Percentiles rank a stretch among this genome's conserved stretches.
These are phyloP conservation scores for Coniosporium apollinis DNA, from an alignment of 495 filamentous ascomycete genomes.

Conservation along the genomic window DNA sequence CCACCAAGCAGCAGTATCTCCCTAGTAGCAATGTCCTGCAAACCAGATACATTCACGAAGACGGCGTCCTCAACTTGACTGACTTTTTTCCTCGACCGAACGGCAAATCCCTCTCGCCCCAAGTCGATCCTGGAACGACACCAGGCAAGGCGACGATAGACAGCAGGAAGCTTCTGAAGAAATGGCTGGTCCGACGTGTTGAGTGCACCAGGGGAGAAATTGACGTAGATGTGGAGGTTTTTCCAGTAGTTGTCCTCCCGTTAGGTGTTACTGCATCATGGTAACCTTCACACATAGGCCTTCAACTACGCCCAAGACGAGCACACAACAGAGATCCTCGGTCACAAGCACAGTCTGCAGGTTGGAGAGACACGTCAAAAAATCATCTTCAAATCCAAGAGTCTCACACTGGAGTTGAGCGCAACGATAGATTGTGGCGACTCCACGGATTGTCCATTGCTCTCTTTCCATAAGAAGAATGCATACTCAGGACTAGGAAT, in stretches of 20 bases:
- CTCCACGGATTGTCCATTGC: conserved; percentile 26
- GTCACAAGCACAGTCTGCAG: conserved; percentile 12
- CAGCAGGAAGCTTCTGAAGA: conserved; percentile 18
- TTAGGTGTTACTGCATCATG: too few relatives aligned
- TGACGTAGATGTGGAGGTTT: conserved; percentile 46
- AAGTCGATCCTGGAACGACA: not conserved
- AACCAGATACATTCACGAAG: conserved; percentile 52
- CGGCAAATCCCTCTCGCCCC: conserved; percentile 17
- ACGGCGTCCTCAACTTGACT: conserved; percentile 49
- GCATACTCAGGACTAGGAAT: conserved; percentile 38
- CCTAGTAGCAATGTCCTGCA: conserved; percentile 55
- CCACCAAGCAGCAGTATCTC: conserved; percentile 54
- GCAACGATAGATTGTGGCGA: conserved; percentile 42
- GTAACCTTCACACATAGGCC: conserved; percentile 11
- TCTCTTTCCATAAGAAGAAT: conserved; percentile 35
- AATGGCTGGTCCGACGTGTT: conserved; percentile 44
- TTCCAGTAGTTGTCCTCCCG: too few relatives aligned
- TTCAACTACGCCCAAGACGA: conserved; percentile 47
- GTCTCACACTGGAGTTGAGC: conserved; percentile 43
- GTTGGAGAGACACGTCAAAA: conserved; percentile 33
- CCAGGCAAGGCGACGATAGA: not conserved
- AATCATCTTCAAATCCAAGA: conserved; percentile 40
- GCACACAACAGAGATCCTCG: conserved; percentile 35
- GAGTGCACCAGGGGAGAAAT: conserved; percentile 50
- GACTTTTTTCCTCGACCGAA: conserved; percentile 56